Percentiles rank a stretch among this genome's conserved stretches.
phyloP scores from a whole-genome alignment of 768 basidiomycete genomes.

The Pisolithus albus region DNA sequence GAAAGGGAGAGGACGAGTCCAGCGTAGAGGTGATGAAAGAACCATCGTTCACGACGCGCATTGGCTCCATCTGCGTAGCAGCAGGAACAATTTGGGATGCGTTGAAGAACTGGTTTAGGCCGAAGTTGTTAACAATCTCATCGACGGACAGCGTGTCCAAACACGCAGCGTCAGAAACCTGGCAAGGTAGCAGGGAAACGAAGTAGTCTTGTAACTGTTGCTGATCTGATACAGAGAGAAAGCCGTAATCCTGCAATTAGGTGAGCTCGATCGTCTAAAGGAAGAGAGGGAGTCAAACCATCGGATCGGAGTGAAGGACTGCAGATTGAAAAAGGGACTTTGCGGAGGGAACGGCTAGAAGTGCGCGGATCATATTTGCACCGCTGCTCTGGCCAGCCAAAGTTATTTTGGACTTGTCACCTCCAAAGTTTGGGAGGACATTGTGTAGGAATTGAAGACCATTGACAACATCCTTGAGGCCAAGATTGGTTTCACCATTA shows the following conservation, averaged over 20 bases:
- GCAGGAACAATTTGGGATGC: slow-evolving; percentile 44
- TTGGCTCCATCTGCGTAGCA: slow-evolving; percentile 41
- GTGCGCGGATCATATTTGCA: slow-evolving; percentile 67
- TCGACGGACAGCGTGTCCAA: slow-evolving; percentile 42
- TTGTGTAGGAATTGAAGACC: slow-evolving; percentile 57
- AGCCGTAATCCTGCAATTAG: slow-evolving; percentile 59
- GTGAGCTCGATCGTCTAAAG: background rate
- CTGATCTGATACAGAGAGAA: slow-evolving; percentile 51
- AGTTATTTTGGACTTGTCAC: slow-evolving; percentile 57
- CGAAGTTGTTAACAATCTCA: slow-evolving; percentile 45
- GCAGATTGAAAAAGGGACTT: slow-evolving; percentile 66
- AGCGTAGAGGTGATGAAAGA: slow-evolving; percentile 60
- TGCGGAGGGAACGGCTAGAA: slow-evolving; percentile 68
- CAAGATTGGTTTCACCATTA: slow-evolving; percentile 63
- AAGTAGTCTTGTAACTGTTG: slow-evolving; percentile 46
- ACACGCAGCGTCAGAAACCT: slow-evolving; percentile 42
- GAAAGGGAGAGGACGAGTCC: slow-evolving; percentile 55
- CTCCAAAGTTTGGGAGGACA: slow-evolving; percentile 59
- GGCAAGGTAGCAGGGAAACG: slow-evolving; percentile 42
- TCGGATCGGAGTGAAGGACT: slow-evolving; percentile 83
- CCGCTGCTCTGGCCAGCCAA: slow-evolving; percentile 82
- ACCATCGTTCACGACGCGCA: slow-evolving; percentile 65
- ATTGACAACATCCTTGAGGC: slow-evolving; percentile 59
- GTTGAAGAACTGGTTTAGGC: slow-evolving; percentile 38
- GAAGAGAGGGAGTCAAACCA: slow-evolving; percentile 40